Base-by-base conservation (phyloP, 2,329 filamentous ascomycete genomes). In the Ilyonectria mors-panacis region DNA sequence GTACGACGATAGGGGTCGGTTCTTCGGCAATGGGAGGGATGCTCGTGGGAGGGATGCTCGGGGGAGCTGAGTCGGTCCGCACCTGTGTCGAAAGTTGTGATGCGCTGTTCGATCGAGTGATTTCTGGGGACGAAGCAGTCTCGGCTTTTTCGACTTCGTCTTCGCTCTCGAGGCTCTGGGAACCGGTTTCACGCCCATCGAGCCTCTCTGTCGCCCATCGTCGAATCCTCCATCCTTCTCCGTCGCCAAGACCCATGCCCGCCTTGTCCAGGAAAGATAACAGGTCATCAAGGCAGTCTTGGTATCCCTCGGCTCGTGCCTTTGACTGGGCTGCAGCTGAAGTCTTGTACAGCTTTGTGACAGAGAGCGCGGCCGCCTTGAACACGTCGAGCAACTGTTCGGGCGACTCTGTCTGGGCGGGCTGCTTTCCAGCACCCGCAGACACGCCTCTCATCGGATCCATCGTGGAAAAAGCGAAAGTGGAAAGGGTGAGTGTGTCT, bases 261-360 rank as follows among this genome's bases (percentile, higher is more conserved):
- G 94, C 91, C 77, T 89, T 92, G 78, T 98, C 95, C 60, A 98
- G 84, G 73, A 97, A 97, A 17, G 86, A 82, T n/a, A 98, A 83
- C 6, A 99, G 85, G 73, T 98, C 95, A 70, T 98, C 94, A 42
- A 99, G 85, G 42, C 95, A 97, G 78, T 98, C 95, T 79, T 98
- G 95, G 75, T 98, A 98, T 28, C 96, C 96, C 44, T 95, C 92
- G 57, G 89, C 84, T 56, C 93, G 90, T 53, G 94, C 91, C 75
- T 91, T 91, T 56, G 91, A 87, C 78, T 96, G 91, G 55, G 93
- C 93, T 35, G 90, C 86, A 13, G 93, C 92, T 3, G 95, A 95
- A 44, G 92, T 95, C 82, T 97, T 98, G 85, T 98, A 98, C 15
- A 99, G 90, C 77, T 97, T 97, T 54, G 96, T 98, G 62, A 98